Percentiles rank a stretch among this genome's conserved stretches.
Conservation (phyloP, 1,139 yeast genomes). For the Chernovozyma sophiae-reginae region DNA sequence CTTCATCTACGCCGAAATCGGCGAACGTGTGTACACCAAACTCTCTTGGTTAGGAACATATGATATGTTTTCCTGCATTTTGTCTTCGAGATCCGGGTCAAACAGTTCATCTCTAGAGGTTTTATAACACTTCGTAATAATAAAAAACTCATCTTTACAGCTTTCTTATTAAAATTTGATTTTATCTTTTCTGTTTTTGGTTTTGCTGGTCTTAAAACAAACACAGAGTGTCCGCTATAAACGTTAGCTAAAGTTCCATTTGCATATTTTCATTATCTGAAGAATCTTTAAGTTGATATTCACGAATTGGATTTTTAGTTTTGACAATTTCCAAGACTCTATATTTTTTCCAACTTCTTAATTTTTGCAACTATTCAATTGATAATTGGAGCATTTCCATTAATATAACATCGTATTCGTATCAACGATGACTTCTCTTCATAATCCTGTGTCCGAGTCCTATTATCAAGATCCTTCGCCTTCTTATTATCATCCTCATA, state of each 20-base stretch:
- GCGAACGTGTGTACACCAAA: conserved; percentile 5
- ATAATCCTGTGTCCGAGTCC: conserved; percentile 25
- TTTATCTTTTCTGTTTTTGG: background rate
- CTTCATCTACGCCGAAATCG: conserved; percentile 9
- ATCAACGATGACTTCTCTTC: conserved; percentile 38
- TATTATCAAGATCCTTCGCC: conserved; percentile 30
- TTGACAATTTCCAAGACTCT: too few species aligned
- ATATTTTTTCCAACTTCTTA: too few species aligned
- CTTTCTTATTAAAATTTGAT: background rate
- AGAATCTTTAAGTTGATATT: too few species aligned
- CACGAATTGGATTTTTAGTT: too few species aligned
- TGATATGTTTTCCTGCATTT: background rate
- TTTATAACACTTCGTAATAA: background rate
- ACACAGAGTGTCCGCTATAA: background rate
- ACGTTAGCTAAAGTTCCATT: too few species aligned
- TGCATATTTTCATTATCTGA: too few species aligned
- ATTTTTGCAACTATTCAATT: too few species aligned
- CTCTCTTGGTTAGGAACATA: too few species aligned
- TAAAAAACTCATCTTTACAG: background rate
- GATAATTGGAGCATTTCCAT: too few species aligned
- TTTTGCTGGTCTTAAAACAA: background rate
- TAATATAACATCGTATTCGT: too few species aligned
- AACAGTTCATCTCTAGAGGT: background rate
- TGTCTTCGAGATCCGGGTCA: background rate
- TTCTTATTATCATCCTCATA: conserved; percentile 25